Base-by-base conservation (phyloP, 2,329 filamentous ascomycete species). In the Amauroascus verrucosus region DNA sequence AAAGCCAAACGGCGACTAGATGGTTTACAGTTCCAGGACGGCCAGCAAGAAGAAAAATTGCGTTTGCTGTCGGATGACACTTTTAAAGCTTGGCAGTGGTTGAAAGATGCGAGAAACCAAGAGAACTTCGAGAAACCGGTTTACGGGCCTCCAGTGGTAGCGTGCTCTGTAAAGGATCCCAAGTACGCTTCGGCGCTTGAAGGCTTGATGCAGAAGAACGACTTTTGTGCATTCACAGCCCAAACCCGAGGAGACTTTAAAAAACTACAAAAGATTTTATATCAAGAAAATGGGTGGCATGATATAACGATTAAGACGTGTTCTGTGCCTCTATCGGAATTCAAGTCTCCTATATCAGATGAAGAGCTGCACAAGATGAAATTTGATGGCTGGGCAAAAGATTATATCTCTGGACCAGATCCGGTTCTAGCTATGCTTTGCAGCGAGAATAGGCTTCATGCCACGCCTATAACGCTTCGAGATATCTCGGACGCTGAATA, bases 381-480 rank as follows among this genome's bases (percentile, higher is more conserved):
- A 0, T 79, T 98, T 48, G 85, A 94, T 58, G 83, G 84, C 1
- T 95, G 86, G 72, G 83, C 88, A 0, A 75, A 86, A 24, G 86
- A 97, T 63, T 87, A 79, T 55, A 65, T 98, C 5, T 77, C 83
- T 32, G 93, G 91, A 0, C 94, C 94, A 0, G 82, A 84, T 1
- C 79, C 86, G 1, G 87, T 98, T 1, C 72, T 97, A 32, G 85
- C 88, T 6, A 93, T 95, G 85, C 78, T 98, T 20, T 96, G 89
- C 67, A 78, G 82, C 11, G 84, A 86, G 60, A 80, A 78, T 54
- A 77, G 73, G 51, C 68, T 96, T 6, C 82, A 95, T 61, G 72
- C 74, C 24, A 83, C 84, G 5, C 88, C 81, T 0, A 77, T 91
- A 43, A 75, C 79, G 14, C 71, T 82, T 13, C 67, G 66, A 4